These are phyloP conservation scores for Jamesozyma gamospora DNA, from an alignment of 805 yeast genomes.

Conservation along the genomic window DNA sequence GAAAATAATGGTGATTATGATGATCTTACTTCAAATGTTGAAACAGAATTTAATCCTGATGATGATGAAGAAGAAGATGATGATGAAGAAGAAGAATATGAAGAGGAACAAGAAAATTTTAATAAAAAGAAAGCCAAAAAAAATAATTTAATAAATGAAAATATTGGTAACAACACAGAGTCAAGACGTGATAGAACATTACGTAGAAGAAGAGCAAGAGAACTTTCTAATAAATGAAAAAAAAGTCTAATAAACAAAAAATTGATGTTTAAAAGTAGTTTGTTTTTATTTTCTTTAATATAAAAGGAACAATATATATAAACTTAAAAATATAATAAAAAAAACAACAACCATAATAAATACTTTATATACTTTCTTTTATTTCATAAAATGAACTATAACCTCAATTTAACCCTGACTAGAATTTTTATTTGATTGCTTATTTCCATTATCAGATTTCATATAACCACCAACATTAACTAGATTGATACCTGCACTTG, in stretches of 20 bases:
- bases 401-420: too few relatives aligned
- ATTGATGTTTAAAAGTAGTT: too few relatives aligned
- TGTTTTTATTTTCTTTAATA: too few relatives aligned
- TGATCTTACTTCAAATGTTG: slow-evolving; percentile 1
- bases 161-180: neutral
- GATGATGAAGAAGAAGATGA: slow-evolving; percentile 3
- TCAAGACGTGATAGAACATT: neutral
- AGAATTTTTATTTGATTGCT: neutral
- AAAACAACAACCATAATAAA: too few relatives aligned
- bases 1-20: slow-evolving; percentile 4
- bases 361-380: too few relatives aligned
- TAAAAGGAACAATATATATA: too few relatives aligned
- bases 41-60: neutral
- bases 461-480: too few relatives aligned
- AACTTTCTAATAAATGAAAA: neutral
- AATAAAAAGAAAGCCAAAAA: too few relatives aligned
- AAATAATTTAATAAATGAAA: too few relatives aligned
- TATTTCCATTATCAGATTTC: neutral
- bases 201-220: neutral
- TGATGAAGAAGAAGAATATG: slow-evolving; percentile 2
- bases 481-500: slow-evolving; percentile 14
- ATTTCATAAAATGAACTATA: too few relatives aligned
- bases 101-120: neutral
- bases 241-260: too few relatives aligned
- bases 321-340: too few relatives aligned